Evolutionary conservation across 805 yeast species (phyloP).

Genomic region (Nakazawaea laoshanensis): DNA sequence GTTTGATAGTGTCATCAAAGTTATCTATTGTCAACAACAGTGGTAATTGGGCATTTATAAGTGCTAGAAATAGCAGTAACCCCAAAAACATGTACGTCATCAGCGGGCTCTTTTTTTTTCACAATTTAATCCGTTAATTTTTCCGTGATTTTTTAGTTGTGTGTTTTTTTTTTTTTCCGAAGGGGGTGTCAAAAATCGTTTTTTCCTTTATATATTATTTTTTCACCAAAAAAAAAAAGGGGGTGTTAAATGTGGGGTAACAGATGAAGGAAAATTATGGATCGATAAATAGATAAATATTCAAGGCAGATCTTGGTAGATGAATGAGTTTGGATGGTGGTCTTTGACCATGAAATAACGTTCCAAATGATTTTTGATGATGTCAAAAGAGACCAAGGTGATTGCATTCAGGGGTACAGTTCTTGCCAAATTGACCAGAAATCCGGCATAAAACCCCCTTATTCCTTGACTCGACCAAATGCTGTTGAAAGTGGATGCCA

Average conservation of each 20-base stretch:
- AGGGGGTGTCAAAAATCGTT: too few relatives aligned
- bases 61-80: too few relatives aligned
- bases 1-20: constrained; percentile 40
- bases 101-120: too few relatives aligned
- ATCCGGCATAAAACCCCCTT: constrained; percentile 83
- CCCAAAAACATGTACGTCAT: too few relatives aligned
- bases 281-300: neutral
- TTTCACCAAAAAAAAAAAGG: too few relatives aligned
- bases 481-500: constrained; percentile 25
- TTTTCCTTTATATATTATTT: too few relatives aligned
- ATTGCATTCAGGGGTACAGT: constrained; percentile 95
- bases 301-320: too few relatives aligned
- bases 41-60: too few relatives aligned
- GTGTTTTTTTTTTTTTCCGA: too few relatives aligned
- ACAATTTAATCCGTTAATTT: too few relatives aligned
- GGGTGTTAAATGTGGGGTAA: too few relatives aligned
- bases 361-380: constrained; percentile 48
- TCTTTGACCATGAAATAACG: neutral
- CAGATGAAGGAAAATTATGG: neutral
- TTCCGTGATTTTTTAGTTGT: too few relatives aligned
- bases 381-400: constrained; percentile 90
- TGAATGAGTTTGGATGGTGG: neutral
- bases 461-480: constrained; percentile 64
- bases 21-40: constrained; percentile 36
- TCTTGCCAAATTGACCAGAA: constrained; percentile 74